Base-by-base conservation (phyloP, 768 basidiomycete genomes). In the Xerocomellus intermedius region DNA sequence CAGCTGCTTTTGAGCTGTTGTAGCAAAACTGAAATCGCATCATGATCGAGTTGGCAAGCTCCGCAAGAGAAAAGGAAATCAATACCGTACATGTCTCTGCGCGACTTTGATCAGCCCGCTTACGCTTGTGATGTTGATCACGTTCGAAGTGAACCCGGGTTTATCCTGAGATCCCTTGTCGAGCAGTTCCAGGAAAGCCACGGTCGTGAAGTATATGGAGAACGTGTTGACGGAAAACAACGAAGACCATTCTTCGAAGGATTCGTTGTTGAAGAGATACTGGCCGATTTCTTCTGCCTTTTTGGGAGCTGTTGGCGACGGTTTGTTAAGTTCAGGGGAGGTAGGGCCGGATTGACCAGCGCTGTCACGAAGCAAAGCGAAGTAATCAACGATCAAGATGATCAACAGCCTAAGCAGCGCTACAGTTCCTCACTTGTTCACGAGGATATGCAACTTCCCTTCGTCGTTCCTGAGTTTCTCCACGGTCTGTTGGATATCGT, bases 1-100 rank as follows among this genome's bases (percentile, higher is more conserved):
- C 84, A 3, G 88, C 91, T 0, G 87, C 88, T 67, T 92, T 92
- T 8, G 86, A 76, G 61, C 86, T 87, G 69, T 92, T 92, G 69
- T 92, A 92, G 28, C 80, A 82, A 65, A 91, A 91, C 90, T 92
- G 62, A 22, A 48, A 22, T 35, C 19, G 21, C 37, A 38, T 42
- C 28, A n/a, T 12, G 28, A 28, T 32, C 28, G 38, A 44, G 38
- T n/a, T n/a, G 22, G 28, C 22, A 28, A 35, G 7, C 19, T 17
- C 3, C n/a, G 2, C 3, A 32, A 42, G 6, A 37, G 45, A 5
- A 3, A 39, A 37, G n/a, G 22, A 43, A 24, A 24, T 1, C 19
- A 14, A 35, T n/a, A 42, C 70, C 86, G n/a, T 69, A 91, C 90
- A 63, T 92, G 90, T 56, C 85, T 79, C 67, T 91, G 89, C 1